Percentiles rank a stretch among this genome's conserved stretches.
These are phyloP conservation scores for Alternaria solani DNA, from an alignment of 2,329 filamentous ascomycete species.

Conservation along the genomic window DNA sequence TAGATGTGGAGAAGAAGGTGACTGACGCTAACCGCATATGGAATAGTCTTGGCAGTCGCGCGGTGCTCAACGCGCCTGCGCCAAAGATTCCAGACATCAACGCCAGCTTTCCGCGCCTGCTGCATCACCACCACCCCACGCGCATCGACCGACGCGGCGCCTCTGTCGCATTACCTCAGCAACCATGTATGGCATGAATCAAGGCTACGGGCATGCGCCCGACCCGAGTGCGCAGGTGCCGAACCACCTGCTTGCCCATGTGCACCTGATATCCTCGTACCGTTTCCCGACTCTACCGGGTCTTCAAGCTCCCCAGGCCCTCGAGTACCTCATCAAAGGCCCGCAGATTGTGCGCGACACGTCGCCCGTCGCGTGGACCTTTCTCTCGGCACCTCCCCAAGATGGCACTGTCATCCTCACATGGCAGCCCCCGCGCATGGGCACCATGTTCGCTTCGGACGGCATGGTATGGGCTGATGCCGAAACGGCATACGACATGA, in stretches of 20 bases:
- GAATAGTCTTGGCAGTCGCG: conserved; percentile 17
- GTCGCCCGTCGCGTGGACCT: conserved; percentile 92
- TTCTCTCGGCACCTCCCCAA: conserved; percentile 76
- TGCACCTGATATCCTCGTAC: conserved; percentile 86
- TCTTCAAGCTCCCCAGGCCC: conserved; percentile 77
- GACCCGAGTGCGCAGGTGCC: conserved; percentile 50
- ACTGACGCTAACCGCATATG: conserved; percentile 6
- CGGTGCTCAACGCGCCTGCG: conserved; percentile 30
- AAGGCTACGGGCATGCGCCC: conserved; percentile 37
- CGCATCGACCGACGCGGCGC: conserved; percentile 27
- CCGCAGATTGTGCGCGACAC: conserved; percentile 85
- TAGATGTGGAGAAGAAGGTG: not conserved
- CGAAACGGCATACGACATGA: conserved; percentile 79
- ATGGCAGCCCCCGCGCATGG: conserved; percentile 80
- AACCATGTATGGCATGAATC: conserved; percentile 48
- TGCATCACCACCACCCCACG: conserved; percentile 21
- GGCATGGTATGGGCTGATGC: conserved; percentile 89
- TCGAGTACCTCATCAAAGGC: conserved; percentile 82
- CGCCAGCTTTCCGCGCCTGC: conserved; percentile 30
- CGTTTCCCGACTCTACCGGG: conserved; percentile 78
- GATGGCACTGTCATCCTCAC: conserved; percentile 85
- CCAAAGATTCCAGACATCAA: conserved; percentile 30
- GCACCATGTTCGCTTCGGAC: conserved; percentile 83
- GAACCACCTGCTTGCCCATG: conserved; percentile 72
- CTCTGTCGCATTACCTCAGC: conserved; percentile 34